These are phyloP conservation scores for Plasmodium inui DNA, from an alignment of 169 alveolate species.

Conservation along the genomic window DNA sequence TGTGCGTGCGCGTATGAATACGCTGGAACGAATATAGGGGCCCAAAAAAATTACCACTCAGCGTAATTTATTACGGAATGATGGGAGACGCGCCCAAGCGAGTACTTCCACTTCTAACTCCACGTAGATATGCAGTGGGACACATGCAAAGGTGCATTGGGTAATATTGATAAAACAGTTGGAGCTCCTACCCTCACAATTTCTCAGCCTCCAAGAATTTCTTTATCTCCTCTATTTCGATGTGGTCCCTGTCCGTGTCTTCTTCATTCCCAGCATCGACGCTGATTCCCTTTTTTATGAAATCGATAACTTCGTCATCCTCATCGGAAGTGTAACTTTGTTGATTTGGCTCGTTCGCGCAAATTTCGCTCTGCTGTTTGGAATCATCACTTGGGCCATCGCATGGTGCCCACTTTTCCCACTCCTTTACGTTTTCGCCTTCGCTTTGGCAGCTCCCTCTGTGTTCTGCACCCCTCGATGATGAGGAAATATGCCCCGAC, in stretches of 20 bases:
- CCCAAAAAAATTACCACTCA: neutral
- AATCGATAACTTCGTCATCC: constrained; percentile 51
- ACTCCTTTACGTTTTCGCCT: neutral
- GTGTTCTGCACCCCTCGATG: neutral
- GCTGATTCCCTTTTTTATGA: constrained; percentile 27
- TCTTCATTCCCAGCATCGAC: neutral
- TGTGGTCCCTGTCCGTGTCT: neutral
- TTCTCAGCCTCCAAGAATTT: constrained; percentile 7
- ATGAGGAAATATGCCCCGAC: neutral
- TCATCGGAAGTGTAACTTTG: constrained; percentile 45
- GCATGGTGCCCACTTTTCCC: neutral
- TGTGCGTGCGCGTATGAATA: neutral
- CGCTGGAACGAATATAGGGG: neutral
- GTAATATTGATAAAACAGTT: neutral
- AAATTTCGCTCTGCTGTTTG: neutral
- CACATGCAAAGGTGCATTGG: neutral
- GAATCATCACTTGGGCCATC: neutral
- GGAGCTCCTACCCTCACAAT: neutral
- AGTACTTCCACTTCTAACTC: neutral
- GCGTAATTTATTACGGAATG: neutral
- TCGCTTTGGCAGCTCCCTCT: neutral
- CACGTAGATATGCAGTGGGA: neutral
- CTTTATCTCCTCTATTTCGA: constrained; percentile 32
- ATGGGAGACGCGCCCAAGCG: neutral
- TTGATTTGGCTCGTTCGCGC: neutral